Evolutionary conservation across 495 filamentous ascomycete species (phyloP).

Genomic region (Aspergillus incahuasiensis): DNA sequence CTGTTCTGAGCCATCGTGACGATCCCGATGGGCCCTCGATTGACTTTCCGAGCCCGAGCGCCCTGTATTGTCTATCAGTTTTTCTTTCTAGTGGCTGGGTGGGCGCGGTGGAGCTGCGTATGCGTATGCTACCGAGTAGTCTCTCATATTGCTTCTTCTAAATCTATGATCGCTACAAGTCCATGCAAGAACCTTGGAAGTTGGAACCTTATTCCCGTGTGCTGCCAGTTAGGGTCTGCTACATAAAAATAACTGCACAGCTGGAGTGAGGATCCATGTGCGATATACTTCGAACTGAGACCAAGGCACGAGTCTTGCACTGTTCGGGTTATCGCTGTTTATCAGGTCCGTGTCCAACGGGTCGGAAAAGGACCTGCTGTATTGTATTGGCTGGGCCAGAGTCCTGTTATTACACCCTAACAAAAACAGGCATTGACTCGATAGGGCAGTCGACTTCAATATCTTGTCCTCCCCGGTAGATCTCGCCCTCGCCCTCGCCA

Average conservation of each 20-base stretch:
- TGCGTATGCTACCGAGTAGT: not conserved
- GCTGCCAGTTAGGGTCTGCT: not conserved
- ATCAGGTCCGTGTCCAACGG: not conserved
- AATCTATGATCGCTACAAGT: not conserved
- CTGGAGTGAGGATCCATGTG: not conserved
- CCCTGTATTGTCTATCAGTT: no score
- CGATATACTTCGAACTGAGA: not conserved
- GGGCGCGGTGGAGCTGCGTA: not conserved
- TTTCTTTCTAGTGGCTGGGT: no score
- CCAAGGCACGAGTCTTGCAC: not conserved
- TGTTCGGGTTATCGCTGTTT: no score
- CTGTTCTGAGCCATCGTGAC: not conserved
- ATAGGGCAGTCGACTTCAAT: slow-evolving; percentile 44
- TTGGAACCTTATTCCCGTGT: not conserved
- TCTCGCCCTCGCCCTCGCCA: not conserved
- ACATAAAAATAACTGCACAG: not conserved
- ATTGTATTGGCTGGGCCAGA: not conserved
- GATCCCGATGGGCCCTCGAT: not conserved
- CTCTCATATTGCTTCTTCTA: not conserved
- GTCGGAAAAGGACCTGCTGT: not conserved
- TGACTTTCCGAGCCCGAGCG: not conserved
- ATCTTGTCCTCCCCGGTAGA: slow-evolving; percentile 31
- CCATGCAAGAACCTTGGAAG: not conserved
- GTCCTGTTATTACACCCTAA: slow-evolving; percentile 2
- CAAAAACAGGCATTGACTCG: slow-evolving; percentile 48